Conservation (phyloP, 495 filamentous ascomycete genomes). For the Pyrenula aspistea region DNA sequence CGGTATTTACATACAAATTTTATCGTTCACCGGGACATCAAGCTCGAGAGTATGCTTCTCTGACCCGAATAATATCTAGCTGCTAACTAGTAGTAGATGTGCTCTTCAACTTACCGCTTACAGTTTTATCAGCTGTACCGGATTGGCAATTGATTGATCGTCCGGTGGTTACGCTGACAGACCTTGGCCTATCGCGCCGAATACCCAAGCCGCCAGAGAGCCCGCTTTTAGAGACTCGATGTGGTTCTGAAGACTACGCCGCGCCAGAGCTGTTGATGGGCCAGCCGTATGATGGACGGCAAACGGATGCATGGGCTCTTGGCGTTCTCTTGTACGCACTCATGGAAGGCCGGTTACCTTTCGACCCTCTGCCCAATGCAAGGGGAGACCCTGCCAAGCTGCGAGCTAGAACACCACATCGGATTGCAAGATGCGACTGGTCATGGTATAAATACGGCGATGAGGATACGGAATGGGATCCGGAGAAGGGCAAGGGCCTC, state of each 20-base stretch:
- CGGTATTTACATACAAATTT: slow-evolving; percentile 70
- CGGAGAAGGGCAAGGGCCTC: slow-evolving; percentile 44
- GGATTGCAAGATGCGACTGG: slow-evolving; percentile 94
- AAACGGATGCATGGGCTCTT: slow-evolving; percentile 88
- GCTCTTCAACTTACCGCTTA: slow-evolving; percentile 65
- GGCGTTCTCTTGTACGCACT: slow-evolving; percentile 90
- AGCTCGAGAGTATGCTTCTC: slow-evolving; percentile 74
- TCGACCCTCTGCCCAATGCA: slow-evolving; percentile 70
- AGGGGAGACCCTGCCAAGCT: slow-evolving; percentile 56
- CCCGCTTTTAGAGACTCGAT: slow-evolving; percentile 71
- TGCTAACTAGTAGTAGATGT: slow-evolving; percentile 53
- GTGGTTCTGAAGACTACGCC: slow-evolving; percentile 93
- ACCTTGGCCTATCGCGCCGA: slow-evolving; percentile 79
- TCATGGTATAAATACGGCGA: slow-evolving; percentile 76
- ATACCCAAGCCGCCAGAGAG: slow-evolving; percentile 61
- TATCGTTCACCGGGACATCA: slow-evolving; percentile 95
- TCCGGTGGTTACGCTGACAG: slow-evolving; percentile 77
- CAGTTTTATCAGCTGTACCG: slow-evolving; percentile 31
- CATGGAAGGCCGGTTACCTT: slow-evolving; percentile 82
- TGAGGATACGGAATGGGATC: slow-evolving; percentile 59
- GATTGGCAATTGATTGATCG: slow-evolving; percentile 65
- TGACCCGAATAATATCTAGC: not conserved
- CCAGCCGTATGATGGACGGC: slow-evolving; percentile 86
- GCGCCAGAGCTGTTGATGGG: slow-evolving; percentile 93
- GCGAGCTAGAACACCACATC: slow-evolving; percentile 68